A percentile compares a stretch with the other conserved stretches of the same genome.
Evolutionary conservation across 1,284 basidiomycete species (phyloP).

Genomic region (Papiliotrema fonsecae): DNA sequence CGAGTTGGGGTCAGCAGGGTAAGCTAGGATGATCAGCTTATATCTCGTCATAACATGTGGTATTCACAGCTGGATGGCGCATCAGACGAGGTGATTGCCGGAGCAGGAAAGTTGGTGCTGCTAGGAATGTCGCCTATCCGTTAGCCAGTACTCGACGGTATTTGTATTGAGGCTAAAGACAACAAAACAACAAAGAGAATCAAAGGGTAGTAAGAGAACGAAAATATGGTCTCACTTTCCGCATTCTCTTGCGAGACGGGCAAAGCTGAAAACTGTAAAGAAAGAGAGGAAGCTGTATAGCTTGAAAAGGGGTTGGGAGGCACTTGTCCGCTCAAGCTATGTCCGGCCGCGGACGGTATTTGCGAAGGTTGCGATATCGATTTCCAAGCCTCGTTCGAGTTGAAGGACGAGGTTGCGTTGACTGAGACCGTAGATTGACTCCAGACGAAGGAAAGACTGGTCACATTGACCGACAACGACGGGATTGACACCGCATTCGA

Average conservation of each 20-base stretch:
- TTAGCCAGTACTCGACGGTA: background rate
- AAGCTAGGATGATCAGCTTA: too few species aligned
- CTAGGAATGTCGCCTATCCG: background rate
- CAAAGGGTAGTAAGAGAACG: too few species aligned
- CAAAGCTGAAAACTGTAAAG: background rate
- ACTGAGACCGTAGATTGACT: background rate
- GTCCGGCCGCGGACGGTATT: background rate
- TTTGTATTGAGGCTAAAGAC: background rate
- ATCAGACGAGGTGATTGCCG: background rate
- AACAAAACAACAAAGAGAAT: background rate
- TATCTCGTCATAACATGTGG: too few species aligned
- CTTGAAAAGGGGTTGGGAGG: background rate
- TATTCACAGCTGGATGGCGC: background rate
- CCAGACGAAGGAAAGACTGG: too few species aligned
- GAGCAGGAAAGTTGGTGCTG: background rate
- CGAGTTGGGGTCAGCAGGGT: too few species aligned
- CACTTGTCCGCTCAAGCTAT: background rate
- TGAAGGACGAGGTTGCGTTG: background rate
- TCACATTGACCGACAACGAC: too few species aligned
- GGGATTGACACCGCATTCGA: background rate
- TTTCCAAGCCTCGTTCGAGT: background rate
- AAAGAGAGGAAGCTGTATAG: background rate
- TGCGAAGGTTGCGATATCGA: background rate
- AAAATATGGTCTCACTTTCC: background rate
- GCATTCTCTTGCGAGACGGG: conserved; percentile 3